Evolutionary conservation across 2,329 filamentous ascomycete genomes (phyloP).

Genomic region (Curvularia verruculosa): DNA sequence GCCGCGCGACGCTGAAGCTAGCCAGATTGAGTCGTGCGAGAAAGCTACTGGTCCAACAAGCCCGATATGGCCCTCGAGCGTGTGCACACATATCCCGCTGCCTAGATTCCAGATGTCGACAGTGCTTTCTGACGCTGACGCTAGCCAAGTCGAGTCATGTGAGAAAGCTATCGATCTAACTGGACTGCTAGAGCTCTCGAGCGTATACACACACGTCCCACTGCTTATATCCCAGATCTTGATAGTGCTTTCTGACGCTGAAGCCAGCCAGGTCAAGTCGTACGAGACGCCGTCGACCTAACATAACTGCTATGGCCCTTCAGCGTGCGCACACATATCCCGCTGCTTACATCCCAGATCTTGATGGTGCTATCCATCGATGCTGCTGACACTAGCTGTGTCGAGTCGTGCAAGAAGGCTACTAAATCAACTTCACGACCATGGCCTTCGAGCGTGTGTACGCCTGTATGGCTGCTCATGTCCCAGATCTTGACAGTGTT

Average conservation of each 20-base stretch:
- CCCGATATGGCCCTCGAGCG: too few species aligned
- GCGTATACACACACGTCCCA: constrained; percentile 8
- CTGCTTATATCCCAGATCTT: neutral
- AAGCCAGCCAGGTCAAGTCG: too few species aligned
- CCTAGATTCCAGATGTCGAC: neutral
- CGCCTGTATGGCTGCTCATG: too few species aligned
- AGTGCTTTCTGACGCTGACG: neutral
- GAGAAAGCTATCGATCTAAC: neutral
- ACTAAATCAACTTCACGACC: neutral
- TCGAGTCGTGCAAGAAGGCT: neutral
- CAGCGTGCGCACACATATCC: too few species aligned
- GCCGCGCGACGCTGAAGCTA: neutral
- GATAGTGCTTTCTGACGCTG: neutral
- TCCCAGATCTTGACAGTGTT: too few species aligned
- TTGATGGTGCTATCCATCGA: too few species aligned
- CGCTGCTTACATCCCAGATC: neutral
- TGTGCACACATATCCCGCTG: neutral
- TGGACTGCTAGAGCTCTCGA: too few species aligned
- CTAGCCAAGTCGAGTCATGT: neutral
- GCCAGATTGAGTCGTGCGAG: constrained; percentile 14
- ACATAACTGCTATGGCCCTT: too few species aligned
- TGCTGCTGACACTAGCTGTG: neutral
- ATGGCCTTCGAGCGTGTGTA: constrained; percentile 21
- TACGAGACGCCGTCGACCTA: too few species aligned
- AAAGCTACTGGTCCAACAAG: too few species aligned